Evolutionary conservation across 2,329 filamentous ascomycete species (phyloP).

Genomic region (Rutstroemia sp.): DNA sequence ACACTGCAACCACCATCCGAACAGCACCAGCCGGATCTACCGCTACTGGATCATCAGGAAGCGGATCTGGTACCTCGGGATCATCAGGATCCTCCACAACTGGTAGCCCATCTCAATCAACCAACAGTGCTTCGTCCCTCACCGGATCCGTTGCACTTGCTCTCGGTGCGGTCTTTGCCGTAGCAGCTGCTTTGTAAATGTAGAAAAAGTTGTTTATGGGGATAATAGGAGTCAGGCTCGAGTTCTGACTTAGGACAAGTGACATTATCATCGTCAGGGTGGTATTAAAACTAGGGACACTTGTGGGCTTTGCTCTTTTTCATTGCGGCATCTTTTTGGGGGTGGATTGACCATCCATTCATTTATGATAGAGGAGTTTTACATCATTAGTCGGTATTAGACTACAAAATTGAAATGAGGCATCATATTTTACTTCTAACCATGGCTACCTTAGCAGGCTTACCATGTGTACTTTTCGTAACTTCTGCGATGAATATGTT

Average conservation of each 20-base stretch:
- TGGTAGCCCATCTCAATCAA: constrained; percentile 6
- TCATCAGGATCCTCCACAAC: neutral
- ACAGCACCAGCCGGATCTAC: constrained; percentile 1
- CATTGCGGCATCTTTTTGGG: constrained; percentile 1
- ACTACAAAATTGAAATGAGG: too few relatives aligned
- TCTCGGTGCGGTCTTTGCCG: constrained; percentile 4
- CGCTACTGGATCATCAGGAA: constrained; percentile 5
- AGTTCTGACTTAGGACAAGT: too few relatives aligned
- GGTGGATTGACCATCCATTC: neutral
- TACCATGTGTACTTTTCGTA: too few relatives aligned
- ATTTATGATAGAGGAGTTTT: constrained; percentile 5
- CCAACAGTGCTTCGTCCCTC: constrained; percentile 10
- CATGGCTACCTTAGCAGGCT: too few relatives aligned
- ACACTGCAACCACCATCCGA: constrained; percentile 1
- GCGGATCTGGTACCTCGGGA: constrained; percentile 7
- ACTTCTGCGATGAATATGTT: too few relatives aligned
- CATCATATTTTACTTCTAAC: too few relatives aligned
- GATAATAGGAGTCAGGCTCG: neutral
- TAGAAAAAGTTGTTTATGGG: neutral
- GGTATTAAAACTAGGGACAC: neutral
- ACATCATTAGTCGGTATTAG: neutral
- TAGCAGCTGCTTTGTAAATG: constrained; percentile 7
- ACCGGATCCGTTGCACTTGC: constrained; percentile 8
- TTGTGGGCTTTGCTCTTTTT: neutral
- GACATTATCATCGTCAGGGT: neutral